These are phyloP conservation scores for Monosporascus sp. DNA, from an alignment of 2,329 filamentous ascomycete genomes.

Conservation along the genomic window DNA sequence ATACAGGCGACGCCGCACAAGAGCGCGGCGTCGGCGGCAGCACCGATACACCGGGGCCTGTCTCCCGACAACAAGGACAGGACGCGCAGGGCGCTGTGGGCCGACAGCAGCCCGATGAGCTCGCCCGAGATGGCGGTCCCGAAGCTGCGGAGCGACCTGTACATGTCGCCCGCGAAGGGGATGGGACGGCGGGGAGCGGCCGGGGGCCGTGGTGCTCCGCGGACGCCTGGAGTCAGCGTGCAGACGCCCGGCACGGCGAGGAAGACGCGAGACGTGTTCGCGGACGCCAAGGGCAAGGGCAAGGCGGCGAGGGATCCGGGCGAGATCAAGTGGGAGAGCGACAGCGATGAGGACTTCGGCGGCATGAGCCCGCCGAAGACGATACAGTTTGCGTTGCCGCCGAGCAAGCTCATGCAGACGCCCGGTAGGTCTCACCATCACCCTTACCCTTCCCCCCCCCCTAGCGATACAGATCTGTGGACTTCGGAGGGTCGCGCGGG, in stretches of 20 bases:
- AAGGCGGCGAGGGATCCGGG: slow-evolving; percentile 33
- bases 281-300: slow-evolving; percentile 18
- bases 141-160: slow-evolving; percentile 78
- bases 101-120: slow-evolving; percentile 59
- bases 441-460: background rate
- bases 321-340: slow-evolving; percentile 69
- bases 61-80: slow-evolving; percentile 26
- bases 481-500: slow-evolving; percentile 1
- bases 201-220: slow-evolving; percentile 43
- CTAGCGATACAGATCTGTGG: background rate
- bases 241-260: slow-evolving; percentile 62
- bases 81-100: slow-evolving; percentile 36
- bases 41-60: slow-evolving; percentile 17
- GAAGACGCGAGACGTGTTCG: slow-evolving; percentile 47
- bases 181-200: slow-evolving; percentile 32
- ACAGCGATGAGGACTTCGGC: slow-evolving; percentile 62
- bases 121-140: slow-evolving; percentile 77
- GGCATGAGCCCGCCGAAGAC: slow-evolving; percentile 91
- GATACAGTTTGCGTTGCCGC: slow-evolving; percentile 77
- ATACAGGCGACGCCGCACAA: slow-evolving; percentile 86
- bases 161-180: slow-evolving; percentile 66
- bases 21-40: slow-evolving; percentile 26
- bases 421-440: slow-evolving; percentile 51
- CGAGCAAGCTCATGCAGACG: slow-evolving; percentile 72
- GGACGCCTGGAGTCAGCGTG: slow-evolving; percentile 81